These are phyloP conservation scores for Asterochloris erici DNA, from an alignment of 139 green algal genomes.

Conservation along the genomic window DNA sequence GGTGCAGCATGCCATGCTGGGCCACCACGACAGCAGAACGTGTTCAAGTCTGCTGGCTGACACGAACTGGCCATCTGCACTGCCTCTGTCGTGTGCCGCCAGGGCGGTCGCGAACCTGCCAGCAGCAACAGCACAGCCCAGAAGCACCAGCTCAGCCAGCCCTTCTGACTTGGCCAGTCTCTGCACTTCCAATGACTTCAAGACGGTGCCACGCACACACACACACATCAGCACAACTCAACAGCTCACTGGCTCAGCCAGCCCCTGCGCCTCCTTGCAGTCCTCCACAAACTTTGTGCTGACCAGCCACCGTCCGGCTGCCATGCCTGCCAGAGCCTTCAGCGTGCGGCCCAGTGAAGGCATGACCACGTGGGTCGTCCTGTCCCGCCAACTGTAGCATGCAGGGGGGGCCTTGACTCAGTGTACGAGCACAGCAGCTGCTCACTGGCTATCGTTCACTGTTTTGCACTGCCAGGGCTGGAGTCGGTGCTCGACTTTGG, in stretches of 20 bases:
- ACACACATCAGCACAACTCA: background rate
- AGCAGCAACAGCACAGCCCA: no score
- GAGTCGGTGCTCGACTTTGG: background rate
- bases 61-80: no score
- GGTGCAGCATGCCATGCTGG: no score
- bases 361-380: conserved; percentile 18
- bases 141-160: no score
- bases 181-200: no score
- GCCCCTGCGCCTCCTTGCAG: background rate
- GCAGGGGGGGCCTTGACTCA: background rate
- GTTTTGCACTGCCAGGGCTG: background rate
- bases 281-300: conserved; percentile 12
- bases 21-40: no score
- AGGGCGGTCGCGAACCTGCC: no score
- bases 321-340: conserved; percentile 21
- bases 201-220: background rate
- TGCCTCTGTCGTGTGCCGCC: no score
- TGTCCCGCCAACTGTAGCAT: conserved; percentile 6
- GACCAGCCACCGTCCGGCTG: conserved; percentile 19
- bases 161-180: no score
- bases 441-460: background rate
- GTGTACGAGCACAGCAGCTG: no score
- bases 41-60: no score
- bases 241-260: conserved; percentile 12
- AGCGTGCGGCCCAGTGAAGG: conserved; percentile 6